phyloP scores from a whole-genome alignment of 176 grass and related monocot genomes.

The Hordeum marinum region DNA sequence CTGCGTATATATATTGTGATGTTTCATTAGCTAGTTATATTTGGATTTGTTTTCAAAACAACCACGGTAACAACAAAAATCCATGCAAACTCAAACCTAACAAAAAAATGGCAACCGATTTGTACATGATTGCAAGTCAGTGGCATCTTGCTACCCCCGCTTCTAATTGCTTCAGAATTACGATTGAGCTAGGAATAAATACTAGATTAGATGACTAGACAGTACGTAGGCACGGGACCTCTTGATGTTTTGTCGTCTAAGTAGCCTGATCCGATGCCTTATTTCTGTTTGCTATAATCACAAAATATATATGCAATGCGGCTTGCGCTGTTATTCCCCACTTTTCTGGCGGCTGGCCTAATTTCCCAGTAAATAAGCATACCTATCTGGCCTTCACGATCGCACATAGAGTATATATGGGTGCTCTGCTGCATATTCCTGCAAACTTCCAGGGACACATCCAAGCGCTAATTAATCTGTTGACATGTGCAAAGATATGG shows the following conservation, averaged over 20 bases:
- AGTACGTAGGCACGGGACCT: constrained; percentile 16
- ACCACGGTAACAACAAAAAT: background rate
- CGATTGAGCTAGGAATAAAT: background rate
- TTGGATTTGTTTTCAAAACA: background rate
- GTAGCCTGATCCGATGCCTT: background rate
- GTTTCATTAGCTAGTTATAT: background rate
- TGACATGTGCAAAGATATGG: background rate
- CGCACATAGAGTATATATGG: background rate
- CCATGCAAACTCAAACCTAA: too few relatives aligned
- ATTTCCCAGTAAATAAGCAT: background rate
- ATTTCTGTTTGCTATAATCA: background rate
- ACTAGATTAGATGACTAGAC: background rate
- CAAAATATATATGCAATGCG: background rate
- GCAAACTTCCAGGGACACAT: background rate
- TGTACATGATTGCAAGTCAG: background rate
- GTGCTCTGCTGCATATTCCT: background rate
- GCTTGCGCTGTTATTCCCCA: background rate
- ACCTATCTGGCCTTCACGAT: background rate
- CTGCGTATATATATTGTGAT: too few relatives aligned
- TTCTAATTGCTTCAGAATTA: constrained; percentile 15
- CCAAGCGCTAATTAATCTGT: background rate
- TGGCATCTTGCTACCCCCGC: too few relatives aligned
- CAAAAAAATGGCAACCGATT: background rate
- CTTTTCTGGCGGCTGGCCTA: constrained; percentile 22
- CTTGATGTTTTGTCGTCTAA: background rate